Conservation (phyloP, 306 rosid species). For the Rosa chinensis region DNA sequence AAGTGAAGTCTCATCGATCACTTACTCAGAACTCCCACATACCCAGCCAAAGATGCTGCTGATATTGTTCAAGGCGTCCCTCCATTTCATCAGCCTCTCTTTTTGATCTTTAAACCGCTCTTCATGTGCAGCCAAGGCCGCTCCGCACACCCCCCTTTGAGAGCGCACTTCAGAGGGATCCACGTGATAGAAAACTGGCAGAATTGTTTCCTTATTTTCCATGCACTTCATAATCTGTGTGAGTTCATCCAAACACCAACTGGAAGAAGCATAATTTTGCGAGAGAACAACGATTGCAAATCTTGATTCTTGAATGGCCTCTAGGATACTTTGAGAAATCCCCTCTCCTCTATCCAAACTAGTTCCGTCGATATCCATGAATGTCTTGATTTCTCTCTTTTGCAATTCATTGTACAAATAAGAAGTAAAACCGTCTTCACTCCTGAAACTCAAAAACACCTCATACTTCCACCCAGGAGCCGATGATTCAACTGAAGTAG, state of each 20-base stretch:
- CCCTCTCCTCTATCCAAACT: neutral
- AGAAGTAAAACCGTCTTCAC: neutral
- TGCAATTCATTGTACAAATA: neutral
- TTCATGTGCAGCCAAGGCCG: too few relatives aligned
- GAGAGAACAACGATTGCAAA: neutral
- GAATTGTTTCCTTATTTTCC: neutral
- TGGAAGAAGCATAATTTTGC: neutral
- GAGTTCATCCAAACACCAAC: neutral
- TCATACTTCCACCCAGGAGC: neutral
- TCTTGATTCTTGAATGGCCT: neutral
- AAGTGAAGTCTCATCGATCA: too few relatives aligned
- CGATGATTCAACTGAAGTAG: too few relatives aligned
- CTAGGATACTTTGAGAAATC: neutral
- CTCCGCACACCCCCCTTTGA: neutral
- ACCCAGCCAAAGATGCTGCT: neutral
- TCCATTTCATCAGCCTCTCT: neutral
- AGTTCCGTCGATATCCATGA: neutral
- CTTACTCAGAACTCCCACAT: too few relatives aligned
- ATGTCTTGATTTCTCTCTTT: neutral
- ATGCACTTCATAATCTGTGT: neutral
- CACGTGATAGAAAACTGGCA: neutral
- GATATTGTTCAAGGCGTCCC: neutral
- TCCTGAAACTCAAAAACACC: neutral
- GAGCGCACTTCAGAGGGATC: neutral
- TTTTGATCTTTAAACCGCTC: too few relatives aligned